Base-by-base conservation (phyloP, 768 basidiomycete species). In the Flagelloscypha sp. region DNA sequence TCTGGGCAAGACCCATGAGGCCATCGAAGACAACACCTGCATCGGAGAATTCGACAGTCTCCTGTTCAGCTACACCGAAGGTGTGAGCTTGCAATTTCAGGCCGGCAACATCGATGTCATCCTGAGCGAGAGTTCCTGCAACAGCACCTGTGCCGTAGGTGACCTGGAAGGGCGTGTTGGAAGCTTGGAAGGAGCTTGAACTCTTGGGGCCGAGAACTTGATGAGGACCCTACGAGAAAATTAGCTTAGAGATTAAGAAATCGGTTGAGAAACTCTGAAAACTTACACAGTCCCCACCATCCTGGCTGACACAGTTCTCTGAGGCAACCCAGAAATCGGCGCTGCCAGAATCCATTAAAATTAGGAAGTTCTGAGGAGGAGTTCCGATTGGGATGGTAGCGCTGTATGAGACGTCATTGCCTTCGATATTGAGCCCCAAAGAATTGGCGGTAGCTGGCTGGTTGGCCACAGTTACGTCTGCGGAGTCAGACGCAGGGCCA, bases 1-100 rank as follows among this genome's bases (percentile, higher is more conserved):
- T 80, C 59, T 79, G 65, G 5, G 80, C 85, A 31, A 84, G 66
- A 23, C 85, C 84, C 76, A 86, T 80, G 24, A 88, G 55, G 11
- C 85, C 83, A 49, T 85, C 80, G 42, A 83, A 84, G 1, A 70
- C 61, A 25, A 65, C 63, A 1, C 41, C 35, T 44, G 65, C 42
- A 24, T 50, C 48, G 10, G 75, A 62, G 57, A 89, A 87, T 22
- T 85, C 75, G 1, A 54, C 47, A 32, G 68, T 75, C 55, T 88
- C 86, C 9, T 45, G 24, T 2, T 55, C 57, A 6, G 82, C 71
- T 15, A 77, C 76, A 36, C 87, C 87, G 42, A 89, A 86, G 0
- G 65, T 70, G 53, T 85, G 83, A 3, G 47, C 61, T 4, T 50
- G 50, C 24, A 88, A 62, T 0, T 56, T 43, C 25, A 88, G 61